Conservation (phyloP, 495 filamentous ascomycete species). For the Podospora bellae-mahoneyi region DNA sequence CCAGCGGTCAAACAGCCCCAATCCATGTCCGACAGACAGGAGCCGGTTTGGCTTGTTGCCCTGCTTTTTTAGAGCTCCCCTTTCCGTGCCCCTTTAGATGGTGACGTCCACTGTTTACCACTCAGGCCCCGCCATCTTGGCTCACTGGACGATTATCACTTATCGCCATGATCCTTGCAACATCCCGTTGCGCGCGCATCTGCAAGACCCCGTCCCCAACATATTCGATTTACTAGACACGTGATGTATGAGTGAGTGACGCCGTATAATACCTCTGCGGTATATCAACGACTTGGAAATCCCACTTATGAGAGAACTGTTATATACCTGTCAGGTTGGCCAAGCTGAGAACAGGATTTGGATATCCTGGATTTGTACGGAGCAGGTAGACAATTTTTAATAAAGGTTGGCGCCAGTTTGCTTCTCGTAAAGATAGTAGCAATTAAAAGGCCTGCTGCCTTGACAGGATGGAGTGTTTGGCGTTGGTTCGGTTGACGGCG, state of each 20-base stretch:
- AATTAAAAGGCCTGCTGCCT: background rate
- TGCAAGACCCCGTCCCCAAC: background rate
- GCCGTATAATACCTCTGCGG: background rate
- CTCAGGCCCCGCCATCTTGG: slow-evolving; percentile 17
- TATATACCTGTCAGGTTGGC: background rate
- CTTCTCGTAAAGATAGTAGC: background rate
- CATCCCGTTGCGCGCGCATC: background rate
- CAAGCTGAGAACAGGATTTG: background rate
- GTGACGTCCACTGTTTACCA: slow-evolving; percentile 25
- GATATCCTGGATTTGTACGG: background rate
- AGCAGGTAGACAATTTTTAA: background rate
- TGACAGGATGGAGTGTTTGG: background rate
- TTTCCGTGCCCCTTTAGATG: background rate
- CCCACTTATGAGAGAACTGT: background rate
- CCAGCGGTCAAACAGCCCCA: background rate
- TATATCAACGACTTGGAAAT: background rate
- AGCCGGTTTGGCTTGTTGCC: background rate
- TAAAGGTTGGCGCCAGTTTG: background rate
- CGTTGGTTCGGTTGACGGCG: background rate
- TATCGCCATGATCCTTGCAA: slow-evolving; percentile 18
- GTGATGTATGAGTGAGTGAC: background rate
- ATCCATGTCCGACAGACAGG: background rate
- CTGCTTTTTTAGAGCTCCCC: background rate
- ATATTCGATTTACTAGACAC: background rate
- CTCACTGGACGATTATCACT: slow-evolving; percentile 32